Evolutionary conservation across 192 early-diverging fungal genomes (phyloP).

Genomic region (Coemansia sp.): DNA sequence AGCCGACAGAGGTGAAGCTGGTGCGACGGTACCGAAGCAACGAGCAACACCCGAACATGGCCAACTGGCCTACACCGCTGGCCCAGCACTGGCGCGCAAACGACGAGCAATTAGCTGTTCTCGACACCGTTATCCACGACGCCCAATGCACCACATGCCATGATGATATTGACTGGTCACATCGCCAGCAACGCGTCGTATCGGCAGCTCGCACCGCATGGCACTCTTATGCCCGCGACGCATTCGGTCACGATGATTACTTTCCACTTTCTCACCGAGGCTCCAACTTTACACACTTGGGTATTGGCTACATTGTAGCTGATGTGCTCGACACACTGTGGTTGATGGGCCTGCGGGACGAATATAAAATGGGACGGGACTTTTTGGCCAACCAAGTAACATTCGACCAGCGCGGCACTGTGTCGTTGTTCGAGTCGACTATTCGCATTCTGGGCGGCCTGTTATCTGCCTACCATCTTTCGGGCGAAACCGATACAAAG

Average conservation of each 20-base stretch:
- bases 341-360: conserved; percentile 71
- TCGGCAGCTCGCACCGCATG: conserved; percentile 76
- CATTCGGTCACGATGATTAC: conserved; percentile 86
- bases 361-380: conserved; percentile 67
- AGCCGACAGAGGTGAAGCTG: background rate
- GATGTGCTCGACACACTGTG: conserved; percentile 85
- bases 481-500: conserved; percentile 55
- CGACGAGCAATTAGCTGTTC: conserved; percentile 14
- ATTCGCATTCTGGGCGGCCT: conserved; percentile 84
- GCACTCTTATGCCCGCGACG: conserved; percentile 74
- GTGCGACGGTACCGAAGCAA: background rate
- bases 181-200: conserved; percentile 60
- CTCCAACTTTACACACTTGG: conserved; percentile 58
- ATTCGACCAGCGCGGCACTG: conserved; percentile 62
- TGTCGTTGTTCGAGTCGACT: conserved; percentile 83
- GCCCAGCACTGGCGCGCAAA: conserved; percentile 30
- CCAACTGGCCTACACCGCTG: background rate
- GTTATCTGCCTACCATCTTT: conserved; percentile 70
- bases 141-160: background rate
- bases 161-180: conserved; percentile 30
- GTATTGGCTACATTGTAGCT: conserved; percentile 82
- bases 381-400: conserved; percentile 65
- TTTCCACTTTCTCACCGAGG: conserved; percentile 68
- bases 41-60: conserved; percentile 2
- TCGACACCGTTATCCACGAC: conserved; percentile 23